Evolutionary conservation across 345 rosid species (phyloP), one percentile per base, ranked within the genome.

Genomic region (Populus pruinosa): DNA sequence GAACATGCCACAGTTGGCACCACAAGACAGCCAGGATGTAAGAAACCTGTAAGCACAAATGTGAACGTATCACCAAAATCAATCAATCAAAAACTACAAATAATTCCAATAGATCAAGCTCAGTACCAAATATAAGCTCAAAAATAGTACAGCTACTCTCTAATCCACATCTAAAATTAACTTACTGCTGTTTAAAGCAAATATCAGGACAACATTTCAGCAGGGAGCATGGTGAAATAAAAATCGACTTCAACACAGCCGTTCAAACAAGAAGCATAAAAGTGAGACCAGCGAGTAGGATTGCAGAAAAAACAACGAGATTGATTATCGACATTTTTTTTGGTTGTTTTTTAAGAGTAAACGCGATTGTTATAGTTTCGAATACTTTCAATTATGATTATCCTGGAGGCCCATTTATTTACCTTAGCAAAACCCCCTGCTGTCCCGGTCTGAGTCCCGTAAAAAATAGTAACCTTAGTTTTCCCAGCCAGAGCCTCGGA

Each of bases 371-470:
- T 50, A 50, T 50, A 50, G 56, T 18, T 50, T 50, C 20, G 14
- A 47, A 47, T 47, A 47, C 53, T 47, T 47, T 47, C 18, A 14
- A 4, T 16, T 47, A 47, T 50, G 8, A 50, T 18, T 50, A 50
- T 50, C 9, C 29, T 21, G 29, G 25, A 18, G 10, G 13, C 66
- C 66, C 66, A 62, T 18, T 18, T 62, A 55, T 0, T 43, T 50
- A 94, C 98, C 96, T 96, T 93, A 9, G 99, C 98, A 67, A 96
- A 96, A 56, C 99, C 98, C 85, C 93, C 99, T 2, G 99, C 98
- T 5, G 99, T 96, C 0, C 98, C 99, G 1, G 98, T 96, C 76
- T 93, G 99, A 0, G 98, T 96, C 12, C 98, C 99, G 79, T 90
- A 96, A 77, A 96, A 92, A 84, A 96, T 79, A 11, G 96, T 89